Percentiles rank a stretch among this genome's conserved stretches.
phyloP scores from a whole-genome alignment of 345 rosid species.

The Combretum micranthum region DNA sequence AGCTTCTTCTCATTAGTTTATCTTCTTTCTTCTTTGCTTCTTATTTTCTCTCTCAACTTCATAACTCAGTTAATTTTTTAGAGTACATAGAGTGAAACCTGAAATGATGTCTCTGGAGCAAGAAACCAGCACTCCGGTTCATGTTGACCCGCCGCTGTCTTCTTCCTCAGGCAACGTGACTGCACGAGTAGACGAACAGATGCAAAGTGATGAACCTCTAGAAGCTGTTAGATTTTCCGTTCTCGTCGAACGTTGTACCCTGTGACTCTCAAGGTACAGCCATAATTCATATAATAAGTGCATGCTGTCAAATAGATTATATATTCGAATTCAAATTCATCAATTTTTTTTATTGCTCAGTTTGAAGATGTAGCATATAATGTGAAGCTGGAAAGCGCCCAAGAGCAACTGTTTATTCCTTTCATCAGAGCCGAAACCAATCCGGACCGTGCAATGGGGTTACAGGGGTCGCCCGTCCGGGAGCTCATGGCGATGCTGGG shows the following conservation, averaged over 20 bases:
- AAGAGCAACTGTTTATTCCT: conserved; percentile 24
- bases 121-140: conserved; percentile 26
- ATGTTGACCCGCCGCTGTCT: conserved; percentile 21
- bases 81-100: neutral
- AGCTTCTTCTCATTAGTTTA: neutral
- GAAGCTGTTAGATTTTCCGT: conserved; percentile 31
- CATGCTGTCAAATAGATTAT: neutral
- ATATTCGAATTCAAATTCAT: neutral
- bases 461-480: conserved; percentile 74
- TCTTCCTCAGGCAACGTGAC: conserved; percentile 27
- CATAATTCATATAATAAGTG: neutral
- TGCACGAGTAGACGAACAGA: conserved; percentile 29
- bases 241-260: conserved; percentile 46
- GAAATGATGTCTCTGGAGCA: conserved; percentile 62
- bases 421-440: conserved; percentile 40
- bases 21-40: too few species aligned
- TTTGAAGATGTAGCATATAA: conserved; percentile 67
- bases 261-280: conserved; percentile 59
- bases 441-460: conserved; percentile 53
- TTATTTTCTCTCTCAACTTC: neutral
- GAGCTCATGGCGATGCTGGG: conserved; percentile 93
- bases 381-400: conserved; percentile 24
- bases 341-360: conserved; percentile 22
- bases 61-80: too few species aligned
- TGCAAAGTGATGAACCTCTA: conserved; percentile 15